Conservation (phyloP, 2,329 filamentous ascomycete genomes). For the Pyrenochaeta sp. region DNA sequence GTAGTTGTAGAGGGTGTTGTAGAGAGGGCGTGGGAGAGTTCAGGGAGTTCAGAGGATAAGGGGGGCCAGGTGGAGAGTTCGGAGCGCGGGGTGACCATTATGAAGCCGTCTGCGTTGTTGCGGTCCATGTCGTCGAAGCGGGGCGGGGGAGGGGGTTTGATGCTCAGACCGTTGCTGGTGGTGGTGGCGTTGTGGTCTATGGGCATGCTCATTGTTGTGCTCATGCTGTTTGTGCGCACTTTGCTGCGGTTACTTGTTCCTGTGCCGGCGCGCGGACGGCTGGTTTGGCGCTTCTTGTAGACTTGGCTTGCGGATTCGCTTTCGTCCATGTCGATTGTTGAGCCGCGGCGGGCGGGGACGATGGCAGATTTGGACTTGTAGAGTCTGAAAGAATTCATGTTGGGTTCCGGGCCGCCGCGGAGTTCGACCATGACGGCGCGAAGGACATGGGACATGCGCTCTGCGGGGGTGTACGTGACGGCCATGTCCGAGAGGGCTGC, state of each 20-base stretch:
- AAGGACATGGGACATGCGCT: slow-evolving; percentile 62
- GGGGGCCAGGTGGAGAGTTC: slow-evolving; percentile 37
- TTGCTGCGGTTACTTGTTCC: slow-evolving; percentile 14
- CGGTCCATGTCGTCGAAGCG: slow-evolving; percentile 19
- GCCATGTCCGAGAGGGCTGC: slow-evolving; percentile 63
- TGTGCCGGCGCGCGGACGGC: slow-evolving; percentile 30
- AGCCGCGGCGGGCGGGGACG: slow-evolving; percentile 42
- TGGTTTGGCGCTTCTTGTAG: slow-evolving; percentile 40
- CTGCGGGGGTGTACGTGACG: slow-evolving; percentile 62
- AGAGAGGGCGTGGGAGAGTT: slow-evolving; percentile 19
- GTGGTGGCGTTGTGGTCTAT: slow-evolving; percentile 6
- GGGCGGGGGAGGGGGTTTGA: slow-evolving; percentile 25
- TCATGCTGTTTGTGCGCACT: slow-evolving; percentile 27
- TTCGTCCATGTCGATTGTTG: slow-evolving; percentile 33
- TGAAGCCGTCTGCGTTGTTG: slow-evolving; percentile 32
- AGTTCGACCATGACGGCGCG: slow-evolving; percentile 63
- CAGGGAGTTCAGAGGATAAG: slow-evolving; percentile 20
- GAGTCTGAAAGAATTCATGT: slow-evolving; percentile 21
- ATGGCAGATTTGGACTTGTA: slow-evolving; percentile 39
- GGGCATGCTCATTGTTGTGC: slow-evolving; percentile 17
- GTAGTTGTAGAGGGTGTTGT: slow-evolving; percentile 11
- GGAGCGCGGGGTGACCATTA: slow-evolving; percentile 41
- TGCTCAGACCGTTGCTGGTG: slow-evolving; percentile 16
- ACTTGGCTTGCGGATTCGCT: slow-evolving; percentile 4
- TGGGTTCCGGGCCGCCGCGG: slow-evolving; percentile 29